phyloP scores from a whole-genome alignment of 495 filamentous ascomycete genomes.

The Trichoderma orchidacearum region DNA sequence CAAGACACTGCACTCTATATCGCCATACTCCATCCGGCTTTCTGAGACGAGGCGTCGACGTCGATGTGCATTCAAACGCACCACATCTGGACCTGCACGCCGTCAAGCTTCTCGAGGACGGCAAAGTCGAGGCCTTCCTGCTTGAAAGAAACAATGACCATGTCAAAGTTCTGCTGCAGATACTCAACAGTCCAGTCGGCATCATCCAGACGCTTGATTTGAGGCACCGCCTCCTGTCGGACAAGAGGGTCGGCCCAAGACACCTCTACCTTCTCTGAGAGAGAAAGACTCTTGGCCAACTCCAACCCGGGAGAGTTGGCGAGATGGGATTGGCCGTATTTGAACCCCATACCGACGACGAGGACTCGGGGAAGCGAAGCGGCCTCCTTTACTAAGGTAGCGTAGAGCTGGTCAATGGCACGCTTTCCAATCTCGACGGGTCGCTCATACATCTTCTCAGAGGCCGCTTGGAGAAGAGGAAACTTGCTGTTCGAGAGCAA shows the following conservation, averaged over 20 bases:
- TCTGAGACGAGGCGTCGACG: too few species aligned
- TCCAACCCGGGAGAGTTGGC: constrained; percentile 17
- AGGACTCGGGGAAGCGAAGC: constrained; percentile 10
- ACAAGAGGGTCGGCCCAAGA: constrained; percentile 20
- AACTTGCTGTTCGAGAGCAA: constrained; percentile 18
- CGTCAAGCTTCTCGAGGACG: constrained; percentile 9
- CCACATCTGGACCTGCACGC: constrained; percentile 15
- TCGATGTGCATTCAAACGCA: constrained; percentile 12
- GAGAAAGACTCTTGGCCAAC: constrained; percentile 11
- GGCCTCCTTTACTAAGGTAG: neutral
- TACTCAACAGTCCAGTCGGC: constrained; percentile 9
- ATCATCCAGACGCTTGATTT: constrained; percentile 10
- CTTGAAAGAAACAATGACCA: constrained; percentile 17
- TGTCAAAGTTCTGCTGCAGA: constrained; percentile 15
- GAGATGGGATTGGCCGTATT: constrained; percentile 14
- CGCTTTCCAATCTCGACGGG: constrained; percentile 13
- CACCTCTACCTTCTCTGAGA: constrained; percentile 12
- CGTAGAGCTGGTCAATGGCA: neutral
- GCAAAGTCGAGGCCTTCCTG: constrained; percentile 16
- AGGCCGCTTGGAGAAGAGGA: constrained; percentile 18
- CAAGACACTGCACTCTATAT: too few species aligned
- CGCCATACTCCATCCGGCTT: too few species aligned
- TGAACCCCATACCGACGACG: constrained; percentile 21
- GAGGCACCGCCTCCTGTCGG: constrained; percentile 11
- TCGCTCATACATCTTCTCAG: constrained; percentile 16